phyloP scores from a whole-genome alignment of 495 filamentous ascomycete genomes.

The Clavariopsis aquatica region DNA sequence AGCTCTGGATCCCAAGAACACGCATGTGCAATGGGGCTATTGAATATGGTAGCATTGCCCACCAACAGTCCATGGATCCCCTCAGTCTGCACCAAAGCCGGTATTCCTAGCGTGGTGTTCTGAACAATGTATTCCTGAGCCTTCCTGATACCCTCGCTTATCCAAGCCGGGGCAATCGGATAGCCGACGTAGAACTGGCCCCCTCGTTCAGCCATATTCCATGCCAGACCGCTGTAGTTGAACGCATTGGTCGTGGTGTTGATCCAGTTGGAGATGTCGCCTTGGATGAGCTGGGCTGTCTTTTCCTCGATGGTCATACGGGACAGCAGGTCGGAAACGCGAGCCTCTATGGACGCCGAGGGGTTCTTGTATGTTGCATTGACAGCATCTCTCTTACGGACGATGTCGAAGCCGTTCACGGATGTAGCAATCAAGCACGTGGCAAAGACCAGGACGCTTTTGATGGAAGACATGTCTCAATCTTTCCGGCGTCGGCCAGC shows the following conservation, averaged over 20 bases:
- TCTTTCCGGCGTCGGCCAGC: background rate
- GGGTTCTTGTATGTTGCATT: slow-evolving; percentile 61
- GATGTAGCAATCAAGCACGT: background rate
- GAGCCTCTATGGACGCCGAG: slow-evolving; percentile 57
- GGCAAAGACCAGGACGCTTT: background rate
- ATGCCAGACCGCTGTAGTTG: slow-evolving; percentile 64
- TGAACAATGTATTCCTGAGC: slow-evolving; percentile 66
- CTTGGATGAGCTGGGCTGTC: slow-evolving; percentile 59
- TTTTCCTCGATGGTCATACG: slow-evolving; percentile 74
- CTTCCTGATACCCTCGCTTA: slow-evolving; percentile 58
- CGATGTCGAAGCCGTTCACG: slow-evolving; percentile 12
- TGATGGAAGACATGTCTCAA: background rate
- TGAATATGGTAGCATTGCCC: slow-evolving; percentile 73
- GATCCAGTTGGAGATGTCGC: slow-evolving; percentile 71
- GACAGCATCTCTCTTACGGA: slow-evolving; percentile 10
- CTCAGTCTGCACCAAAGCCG: slow-evolving; percentile 70
- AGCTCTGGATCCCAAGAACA: slow-evolving; percentile 62
- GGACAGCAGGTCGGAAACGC: slow-evolving; percentile 64
- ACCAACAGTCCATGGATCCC: slow-evolving; percentile 69
- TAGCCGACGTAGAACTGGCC: slow-evolving; percentile 72
- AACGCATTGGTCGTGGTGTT: slow-evolving; percentile 58
- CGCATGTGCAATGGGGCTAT: slow-evolving; percentile 68
- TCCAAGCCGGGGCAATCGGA: slow-evolving; percentile 62
- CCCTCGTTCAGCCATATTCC: slow-evolving; percentile 63
- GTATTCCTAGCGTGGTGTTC: slow-evolving; percentile 54